Evolutionary conservation across 345 rosid species (phyloP).

Genomic region (Murraya koenigii): DNA sequence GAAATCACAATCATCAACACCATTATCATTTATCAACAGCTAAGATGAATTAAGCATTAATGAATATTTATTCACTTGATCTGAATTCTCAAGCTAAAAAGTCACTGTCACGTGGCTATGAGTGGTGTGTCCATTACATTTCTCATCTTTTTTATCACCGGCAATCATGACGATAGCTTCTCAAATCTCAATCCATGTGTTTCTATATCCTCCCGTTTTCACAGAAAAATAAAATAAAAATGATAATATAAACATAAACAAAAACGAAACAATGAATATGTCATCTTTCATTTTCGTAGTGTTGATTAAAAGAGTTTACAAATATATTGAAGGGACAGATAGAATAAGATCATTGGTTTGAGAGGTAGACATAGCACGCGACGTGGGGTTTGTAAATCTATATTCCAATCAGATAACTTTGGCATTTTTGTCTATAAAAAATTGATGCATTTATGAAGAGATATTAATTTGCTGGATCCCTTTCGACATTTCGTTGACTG

Average conservation of each 20-base stretch:
- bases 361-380: conserved; percentile 17
- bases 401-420: neutral
- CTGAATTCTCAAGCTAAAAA: neutral
- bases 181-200: conserved; percentile 12
- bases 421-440: neutral
- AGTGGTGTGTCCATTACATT: neutral
- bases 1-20: neutral
- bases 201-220: neutral
- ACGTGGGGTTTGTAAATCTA: conserved; percentile 10
- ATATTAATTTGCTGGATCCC: neutral
- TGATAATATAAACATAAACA: neutral
- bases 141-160: neutral
- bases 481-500: neutral
- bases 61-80: neutral
- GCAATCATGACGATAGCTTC: neutral
- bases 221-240: neutral
- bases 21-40: neutral
- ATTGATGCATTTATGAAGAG: neutral
- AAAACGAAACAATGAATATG: no score
- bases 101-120: neutral
- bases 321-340: neutral
- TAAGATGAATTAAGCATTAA: neutral
- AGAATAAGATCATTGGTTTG: neutral
- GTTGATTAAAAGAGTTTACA: no score
- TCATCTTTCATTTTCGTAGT: no score